phyloP scores from a whole-genome alignment of 257 asterid genomes.

The Pogostemon cablin region DNA sequence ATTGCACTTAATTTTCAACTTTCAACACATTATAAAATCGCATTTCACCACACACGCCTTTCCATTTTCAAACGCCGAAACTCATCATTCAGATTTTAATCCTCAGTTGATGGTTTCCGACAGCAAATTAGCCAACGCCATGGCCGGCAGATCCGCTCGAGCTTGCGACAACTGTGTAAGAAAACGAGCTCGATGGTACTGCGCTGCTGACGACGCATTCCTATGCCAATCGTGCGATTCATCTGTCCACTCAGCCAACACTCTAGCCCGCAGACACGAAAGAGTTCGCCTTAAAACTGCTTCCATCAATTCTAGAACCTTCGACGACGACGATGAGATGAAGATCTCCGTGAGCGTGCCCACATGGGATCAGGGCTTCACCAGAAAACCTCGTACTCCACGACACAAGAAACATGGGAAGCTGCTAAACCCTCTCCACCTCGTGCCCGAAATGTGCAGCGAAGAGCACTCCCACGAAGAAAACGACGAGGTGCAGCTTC shows the following conservation, averaged over 20 bases:
- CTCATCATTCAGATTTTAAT: background rate
- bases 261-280: conserved; percentile 71
- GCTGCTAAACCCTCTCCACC: conserved; percentile 33
- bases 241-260: conserved; percentile 81
- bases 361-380: conserved; percentile 75
- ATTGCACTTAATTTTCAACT: conserved; percentile 40
- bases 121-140: conserved; percentile 53
- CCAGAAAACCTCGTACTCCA: conserved; percentile 70
- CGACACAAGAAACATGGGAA: conserved; percentile 39
- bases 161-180: conserved; percentile 77
- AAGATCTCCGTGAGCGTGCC: conserved; percentile 24
- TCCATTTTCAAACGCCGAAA: background rate
- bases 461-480: conserved; percentile 62
- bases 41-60: background rate
- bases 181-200: conserved; percentile 78
- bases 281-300: conserved; percentile 73
- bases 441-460: conserved; percentile 68
- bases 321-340: conserved; percentile 17
- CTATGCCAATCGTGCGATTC: conserved; percentile 75
- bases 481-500: conserved; percentile 63
- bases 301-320: background rate
- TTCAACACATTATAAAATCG: conserved; percentile 12
- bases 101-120: conserved; percentile 54
- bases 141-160: conserved; percentile 66
- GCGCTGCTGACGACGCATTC: conserved; percentile 92